phyloP scores from a whole-genome alignment of 768 basidiomycete genomes.

The Boletales sp. region DNA sequence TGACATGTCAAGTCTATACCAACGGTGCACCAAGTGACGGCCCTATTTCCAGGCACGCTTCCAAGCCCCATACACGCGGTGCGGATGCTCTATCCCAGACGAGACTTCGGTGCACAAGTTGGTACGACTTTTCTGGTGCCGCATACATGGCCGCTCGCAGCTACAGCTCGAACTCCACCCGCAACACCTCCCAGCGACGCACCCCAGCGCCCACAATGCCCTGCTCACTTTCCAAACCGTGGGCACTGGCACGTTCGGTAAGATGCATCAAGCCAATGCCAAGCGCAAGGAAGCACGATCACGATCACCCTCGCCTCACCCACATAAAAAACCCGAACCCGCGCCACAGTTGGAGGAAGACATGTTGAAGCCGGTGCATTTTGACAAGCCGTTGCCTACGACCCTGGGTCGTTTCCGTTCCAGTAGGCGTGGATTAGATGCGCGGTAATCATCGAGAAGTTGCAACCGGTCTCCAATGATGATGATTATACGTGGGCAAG shows the following conservation, averaged over 20 bases:
- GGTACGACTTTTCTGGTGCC: conserved; percentile 29
- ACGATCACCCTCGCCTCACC: not conserved
- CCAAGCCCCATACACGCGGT: conserved; percentile 50
- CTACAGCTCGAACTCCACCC: conserved; percentile 32
- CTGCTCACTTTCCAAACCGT: conserved; percentile 34
- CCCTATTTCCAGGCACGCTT: conserved; percentile 37
- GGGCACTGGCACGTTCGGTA: conserved; percentile 18
- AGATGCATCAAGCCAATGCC: not conserved
- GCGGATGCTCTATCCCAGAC: conserved; percentile 54
- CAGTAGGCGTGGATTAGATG: not conserved
- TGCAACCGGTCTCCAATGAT: too few relatives aligned
- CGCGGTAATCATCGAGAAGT: too few relatives aligned
- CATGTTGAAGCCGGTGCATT: not conserved
- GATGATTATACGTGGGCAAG: too few relatives aligned
- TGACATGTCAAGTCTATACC: too few relatives aligned
- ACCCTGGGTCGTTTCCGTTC: not conserved
- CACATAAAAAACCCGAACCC: not conserved
- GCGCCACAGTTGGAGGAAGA: not conserved
- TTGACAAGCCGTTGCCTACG: not conserved
- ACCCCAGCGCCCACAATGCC: conserved; percentile 54
- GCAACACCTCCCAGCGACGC: conserved; percentile 46
- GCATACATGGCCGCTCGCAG: conserved; percentile 18
- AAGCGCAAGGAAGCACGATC: not conserved
- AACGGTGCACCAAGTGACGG: not conserved
- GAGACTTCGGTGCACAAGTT: conserved; percentile 43